These are phyloP conservation scores for Wallacemonas sp. DNA, from an alignment of 208 protist species.

Conservation along the genomic window DNA sequence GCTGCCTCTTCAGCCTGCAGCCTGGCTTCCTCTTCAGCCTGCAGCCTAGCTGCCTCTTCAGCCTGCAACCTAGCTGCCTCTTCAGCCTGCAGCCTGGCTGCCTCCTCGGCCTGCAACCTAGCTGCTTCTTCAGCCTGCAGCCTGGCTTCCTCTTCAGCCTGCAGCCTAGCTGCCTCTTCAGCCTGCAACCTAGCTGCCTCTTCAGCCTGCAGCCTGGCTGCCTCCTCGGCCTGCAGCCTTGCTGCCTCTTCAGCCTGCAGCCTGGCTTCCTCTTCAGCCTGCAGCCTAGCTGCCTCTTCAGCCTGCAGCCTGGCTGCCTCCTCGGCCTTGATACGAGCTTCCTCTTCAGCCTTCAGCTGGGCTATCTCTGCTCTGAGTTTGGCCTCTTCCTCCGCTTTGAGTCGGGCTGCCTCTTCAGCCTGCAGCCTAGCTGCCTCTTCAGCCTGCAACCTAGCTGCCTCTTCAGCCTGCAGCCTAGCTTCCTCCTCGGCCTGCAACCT, in stretches of 20 bases:
- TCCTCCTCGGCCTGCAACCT: conserved; percentile 21
- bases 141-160: too few species aligned
- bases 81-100: not conserved
- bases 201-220: conserved; percentile 12
- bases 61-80: conserved; percentile 2
- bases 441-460: conserved; percentile 2
- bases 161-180: too few species aligned
- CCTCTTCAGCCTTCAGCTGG: not conserved
- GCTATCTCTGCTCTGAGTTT: conserved; percentile 6
- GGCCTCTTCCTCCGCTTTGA: not conserved
- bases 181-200: conserved; percentile 8
- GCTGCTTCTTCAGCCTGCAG: conserved; percentile 1
- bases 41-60: conserved; percentile 8
- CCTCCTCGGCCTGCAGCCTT: conserved; percentile 13
- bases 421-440: conserved; percentile 15
- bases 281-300: conserved; percentile 7
- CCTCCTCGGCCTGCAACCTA: not conserved
- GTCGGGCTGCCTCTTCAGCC: conserved; percentile 17
- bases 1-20: conserved; percentile 4
- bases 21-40: conserved; percentile 17
- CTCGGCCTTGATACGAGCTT: conserved; percentile 11
- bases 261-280: conserved; percentile 7
- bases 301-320: conserved; percentile 12
- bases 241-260: conserved; percentile 11
- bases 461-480: conserved; percentile 1